phyloP scores from a whole-genome alignment of 805 yeast genomes.

The Candida michaelii region DNA sequence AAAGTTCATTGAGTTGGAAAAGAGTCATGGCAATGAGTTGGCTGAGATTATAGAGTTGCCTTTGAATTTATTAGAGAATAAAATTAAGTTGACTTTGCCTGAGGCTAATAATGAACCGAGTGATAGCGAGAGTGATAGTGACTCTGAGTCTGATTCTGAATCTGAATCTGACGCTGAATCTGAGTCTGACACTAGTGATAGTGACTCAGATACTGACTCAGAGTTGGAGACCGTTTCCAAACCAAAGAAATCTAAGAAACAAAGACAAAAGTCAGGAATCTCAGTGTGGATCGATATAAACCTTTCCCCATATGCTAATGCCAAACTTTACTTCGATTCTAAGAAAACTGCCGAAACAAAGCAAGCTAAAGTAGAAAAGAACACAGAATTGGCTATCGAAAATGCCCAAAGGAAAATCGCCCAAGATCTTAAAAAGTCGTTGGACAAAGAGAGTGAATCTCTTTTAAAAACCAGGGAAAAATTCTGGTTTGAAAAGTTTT shows the following conservation, averaged over 20 bases:
- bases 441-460: slow-evolving; percentile 51
- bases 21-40: slow-evolving; percentile 58
- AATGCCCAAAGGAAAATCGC: slow-evolving; percentile 78
- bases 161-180: slow-evolving; percentile 37
- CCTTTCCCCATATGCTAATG: slow-evolving; percentile 84
- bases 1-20: slow-evolving; percentile 67
- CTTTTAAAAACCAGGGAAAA: slow-evolving; percentile 67
- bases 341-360: slow-evolving; percentile 76
- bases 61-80: slow-evolving; percentile 66
- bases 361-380: slow-evolving; percentile 76
- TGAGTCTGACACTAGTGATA: slow-evolving; percentile 13
- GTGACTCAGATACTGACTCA: slow-evolving; percentile 18
- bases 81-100: slow-evolving; percentile 57
- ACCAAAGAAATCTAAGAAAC: slow-evolving; percentile 9
- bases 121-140: slow-evolving; percentile 17
- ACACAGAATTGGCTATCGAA: slow-evolving; percentile 73
- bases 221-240: too few species aligned
- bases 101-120: slow-evolving; percentile 35
- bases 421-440: slow-evolving; percentile 63
- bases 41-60: slow-evolving; percentile 68
- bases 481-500: slow-evolving; percentile 90
- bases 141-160: slow-evolving; percentile 34
- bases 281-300: slow-evolving; percentile 65
- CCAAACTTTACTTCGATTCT: slow-evolving; percentile 74
- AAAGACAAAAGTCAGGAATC: slow-evolving; percentile 22